Percentiles rank a stretch among this genome's conserved stretches.
Conservation (phyloP, 768 basidiomycete species). For the Leccinum obscurum region DNA sequence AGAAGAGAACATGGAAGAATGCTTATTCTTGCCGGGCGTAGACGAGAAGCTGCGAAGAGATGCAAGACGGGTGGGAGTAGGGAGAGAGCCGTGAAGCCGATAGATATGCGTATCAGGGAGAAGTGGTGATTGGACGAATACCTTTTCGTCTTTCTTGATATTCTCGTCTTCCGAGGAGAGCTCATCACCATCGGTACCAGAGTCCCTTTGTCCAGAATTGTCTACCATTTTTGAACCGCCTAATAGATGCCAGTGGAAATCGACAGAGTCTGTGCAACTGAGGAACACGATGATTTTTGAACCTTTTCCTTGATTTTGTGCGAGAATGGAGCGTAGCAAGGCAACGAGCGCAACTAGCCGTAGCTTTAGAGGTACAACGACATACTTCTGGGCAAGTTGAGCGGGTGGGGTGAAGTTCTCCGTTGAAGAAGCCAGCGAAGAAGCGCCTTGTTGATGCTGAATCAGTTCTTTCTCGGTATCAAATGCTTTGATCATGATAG, state of each 20-base stretch:
- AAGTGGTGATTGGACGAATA: slow-evolving; percentile 68
- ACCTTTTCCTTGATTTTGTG: slow-evolving; percentile 54
- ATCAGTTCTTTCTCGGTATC: slow-evolving; percentile 41
- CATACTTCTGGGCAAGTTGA: slow-evolving; percentile 89
- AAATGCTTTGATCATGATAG: slow-evolving; percentile 80
- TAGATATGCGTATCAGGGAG: slow-evolving; percentile 82
- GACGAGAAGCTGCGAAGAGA: slow-evolving; percentile 83
- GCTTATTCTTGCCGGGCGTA: slow-evolving; percentile 32
- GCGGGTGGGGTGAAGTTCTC: slow-evolving; percentile 90
- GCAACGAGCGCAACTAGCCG: slow-evolving; percentile 91
- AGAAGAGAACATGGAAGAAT: slow-evolving; percentile 46
- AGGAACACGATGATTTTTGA: slow-evolving; percentile 92
- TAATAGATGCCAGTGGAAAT: slow-evolving; percentile 91
- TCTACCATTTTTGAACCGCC: slow-evolving; percentile 69
- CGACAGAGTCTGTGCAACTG: slow-evolving; percentile 96
- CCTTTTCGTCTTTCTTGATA: slow-evolving; percentile 35
- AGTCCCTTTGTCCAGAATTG: slow-evolving; percentile 25
- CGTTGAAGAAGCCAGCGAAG: slow-evolving; percentile 23
- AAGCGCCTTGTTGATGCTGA: slow-evolving; percentile 15
- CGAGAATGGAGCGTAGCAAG: slow-evolving; percentile 76
- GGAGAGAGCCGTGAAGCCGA: slow-evolving; percentile 91
- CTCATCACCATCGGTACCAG: slow-evolving; percentile 25
- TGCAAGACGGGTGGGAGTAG: slow-evolving; percentile 74
- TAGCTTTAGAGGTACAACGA: slow-evolving; percentile 88
- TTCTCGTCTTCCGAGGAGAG: slow-evolving; percentile 26